Base-by-base conservation (phyloP, 257 asterid species). In the Salvia miltiorrhiza region DNA sequence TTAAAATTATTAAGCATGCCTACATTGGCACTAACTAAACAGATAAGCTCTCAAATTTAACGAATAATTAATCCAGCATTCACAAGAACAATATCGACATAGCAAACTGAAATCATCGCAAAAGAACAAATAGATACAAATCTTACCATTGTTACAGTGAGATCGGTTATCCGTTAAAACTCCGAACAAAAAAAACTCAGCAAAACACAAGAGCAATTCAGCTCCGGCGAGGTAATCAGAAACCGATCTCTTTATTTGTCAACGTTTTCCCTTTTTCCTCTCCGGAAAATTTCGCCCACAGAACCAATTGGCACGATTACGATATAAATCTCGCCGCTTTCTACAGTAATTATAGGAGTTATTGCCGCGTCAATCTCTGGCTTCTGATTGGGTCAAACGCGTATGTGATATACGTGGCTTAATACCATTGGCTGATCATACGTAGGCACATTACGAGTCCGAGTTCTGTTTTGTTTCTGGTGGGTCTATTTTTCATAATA, bases 301-400 rank as follows among this genome's bases (percentile, higher is more conserved):
- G 4, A 10, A 24, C 19, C 41, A 37, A 23, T 39, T 47, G 7
- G 30, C 43, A 23, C 1, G 49, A 12, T 37, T 9, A 37, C 9
- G 8, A 7, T 21, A 9, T n/a, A 9, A 9, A 8, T 5, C 14
- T 3, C 13, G 6, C 23, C 32, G 9, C 58, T 45, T 70, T 50
- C 21, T 11, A 23, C 45, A 16, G 62, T 35, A 2, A 60, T 70
- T 14, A 48, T 50, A 53, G 10, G 33, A 47, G 17, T 49, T 49
- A 60, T 26, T 17, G 58, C 63, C 69, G 66, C 67, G 69, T 65
- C 78, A 50, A 43, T 50, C 17, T 12, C 41, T 74, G n/a, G 74
- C 65, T 49, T 49, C 59, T 67, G 65, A 67, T 74, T 67, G 78
- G 74, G 70, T 59, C 65, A 58, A 74, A 74, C 65, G 17, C 70